These are phyloP conservation scores for Fremontodendron californicum DNA, from an alignment of 345 rosid genomes.

Conservation along the genomic window DNA sequence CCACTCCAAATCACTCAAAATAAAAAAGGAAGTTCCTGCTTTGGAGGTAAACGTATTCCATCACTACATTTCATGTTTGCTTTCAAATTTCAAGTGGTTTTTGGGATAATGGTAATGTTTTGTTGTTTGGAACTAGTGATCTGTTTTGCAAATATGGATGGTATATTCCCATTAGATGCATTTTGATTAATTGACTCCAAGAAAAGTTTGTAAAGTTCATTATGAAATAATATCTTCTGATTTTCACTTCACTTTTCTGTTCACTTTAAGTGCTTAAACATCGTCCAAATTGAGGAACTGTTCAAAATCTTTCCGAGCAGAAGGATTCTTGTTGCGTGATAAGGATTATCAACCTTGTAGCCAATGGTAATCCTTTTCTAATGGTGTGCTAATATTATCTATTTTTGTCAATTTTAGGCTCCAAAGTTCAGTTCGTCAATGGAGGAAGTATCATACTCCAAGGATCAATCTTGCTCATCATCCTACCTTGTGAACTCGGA, in stretches of 20 bases:
- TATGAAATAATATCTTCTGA: background rate
- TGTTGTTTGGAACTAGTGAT: background rate
- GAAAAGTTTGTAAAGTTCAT: background rate
- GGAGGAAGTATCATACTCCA: constrained; percentile 38
- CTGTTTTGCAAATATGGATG: background rate
- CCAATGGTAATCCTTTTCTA: background rate
- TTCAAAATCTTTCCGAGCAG: too few species aligned
- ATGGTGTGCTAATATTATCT: background rate
- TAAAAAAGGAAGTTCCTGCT: constrained; percentile 11
- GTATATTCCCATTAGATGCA: too few species aligned
- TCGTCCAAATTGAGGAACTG: too few species aligned
- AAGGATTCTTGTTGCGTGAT: too few species aligned
- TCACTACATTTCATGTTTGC: background rate
- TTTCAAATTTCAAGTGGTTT: background rate
- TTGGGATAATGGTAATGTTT: background rate
- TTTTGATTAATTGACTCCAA: too few species aligned
- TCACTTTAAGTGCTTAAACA: background rate
- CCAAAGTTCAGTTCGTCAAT: constrained; percentile 29
- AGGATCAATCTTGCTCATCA: constrained; percentile 26
- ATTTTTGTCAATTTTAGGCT: constrained; percentile 16
- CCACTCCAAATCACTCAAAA: constrained; percentile 29
- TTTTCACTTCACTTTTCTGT: background rate
- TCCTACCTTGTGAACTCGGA: constrained; percentile 19
- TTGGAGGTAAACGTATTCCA: background rate
- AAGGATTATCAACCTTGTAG: too few species aligned